phyloP scores from a whole-genome alignment of 352 stramenopile species.

The Elongisporangium anandrum region DNA sequence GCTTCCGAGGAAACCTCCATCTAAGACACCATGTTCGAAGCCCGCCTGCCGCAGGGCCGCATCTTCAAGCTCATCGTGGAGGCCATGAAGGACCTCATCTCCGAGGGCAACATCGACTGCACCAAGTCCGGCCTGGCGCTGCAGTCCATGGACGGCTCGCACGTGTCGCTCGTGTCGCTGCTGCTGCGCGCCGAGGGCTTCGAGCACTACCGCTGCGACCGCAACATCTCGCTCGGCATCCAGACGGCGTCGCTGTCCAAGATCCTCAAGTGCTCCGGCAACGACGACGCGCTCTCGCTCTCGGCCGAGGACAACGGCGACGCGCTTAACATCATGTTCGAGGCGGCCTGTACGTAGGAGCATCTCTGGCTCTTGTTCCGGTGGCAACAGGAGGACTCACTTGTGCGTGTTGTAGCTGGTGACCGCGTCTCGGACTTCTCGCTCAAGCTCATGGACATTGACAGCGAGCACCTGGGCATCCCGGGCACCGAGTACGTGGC shows the following conservation, averaged over 20 bases:
- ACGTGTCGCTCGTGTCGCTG: slow-evolving; percentile 97
- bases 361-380: slow-evolving; percentile 14
- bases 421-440: slow-evolving; percentile 96
- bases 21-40: slow-evolving; percentile 99
- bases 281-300: slow-evolving; percentile 97
- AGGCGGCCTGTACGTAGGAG: slow-evolving; percentile 82
- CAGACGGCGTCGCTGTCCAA: slow-evolving; percentile 98
- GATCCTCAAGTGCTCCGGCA: slow-evolving; percentile 99
- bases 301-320: slow-evolving; percentile 98
- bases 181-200: slow-evolving; percentile 93
- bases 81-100: slow-evolving; percentile 99
- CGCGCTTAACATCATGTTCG: slow-evolving; percentile 97
- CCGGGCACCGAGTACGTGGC: slow-evolving; percentile 98
- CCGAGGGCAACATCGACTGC: slow-evolving; percentile 97
- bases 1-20: too few relatives aligned
- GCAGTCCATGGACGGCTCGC: slow-evolving; percentile 99
- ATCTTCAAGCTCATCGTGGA: slow-evolving; percentile 99
- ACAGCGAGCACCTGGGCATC: slow-evolving; percentile 98
- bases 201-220: slow-evolving; percentile 98
- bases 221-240: slow-evolving; percentile 95
- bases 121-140: slow-evolving; percentile 91
- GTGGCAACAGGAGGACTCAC: slow-evolving; percentile 33
- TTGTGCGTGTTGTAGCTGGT: slow-evolving; percentile 36
- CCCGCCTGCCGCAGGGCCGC: slow-evolving; percentile 92
- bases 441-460: slow-evolving; percentile 99